Evolutionary conservation across 768 basidiomycete species (phyloP).

Genomic region (Strobilomyces dryophilus): DNA sequence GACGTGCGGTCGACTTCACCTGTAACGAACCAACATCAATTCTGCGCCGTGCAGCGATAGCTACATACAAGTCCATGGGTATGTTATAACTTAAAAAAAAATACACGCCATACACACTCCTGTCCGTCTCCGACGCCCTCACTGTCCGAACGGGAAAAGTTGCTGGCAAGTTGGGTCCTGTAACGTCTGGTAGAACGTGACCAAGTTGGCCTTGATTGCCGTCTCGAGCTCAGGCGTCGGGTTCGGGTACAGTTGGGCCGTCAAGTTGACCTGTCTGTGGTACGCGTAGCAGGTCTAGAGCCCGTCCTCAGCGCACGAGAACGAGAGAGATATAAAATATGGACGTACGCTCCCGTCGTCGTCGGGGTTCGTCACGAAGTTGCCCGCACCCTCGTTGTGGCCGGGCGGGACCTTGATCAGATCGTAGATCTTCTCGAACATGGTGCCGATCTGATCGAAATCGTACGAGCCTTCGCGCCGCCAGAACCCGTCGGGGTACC

Average conservation of each 20-base stretch:
- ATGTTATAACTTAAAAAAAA: no score
- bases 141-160: constrained; percentile 17
- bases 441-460: neutral
- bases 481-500: constrained; percentile 17
- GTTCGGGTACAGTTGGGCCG: constrained; percentile 18
- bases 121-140: neutral
- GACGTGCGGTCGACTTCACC: no score
- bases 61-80: no score
- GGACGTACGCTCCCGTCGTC: constrained; percentile 7
- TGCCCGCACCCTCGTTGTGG: constrained; percentile 14
- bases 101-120: no score
- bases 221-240: constrained; percentile 15
- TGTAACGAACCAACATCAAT: no score
- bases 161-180: constrained; percentile 11
- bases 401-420: constrained; percentile 12
- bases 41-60: no score
- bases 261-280: constrained; percentile 19
- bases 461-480: constrained; percentile 18
- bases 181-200: constrained; percentile 12
- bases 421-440: neutral
- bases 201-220: constrained; percentile 22
- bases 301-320: neutral
- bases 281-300: constrained; percentile 18
- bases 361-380: constrained; percentile 10
- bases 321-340: neutral